A percentile compares a stretch with the other conserved stretches of the same genome.
Evolutionary conservation across 2,329 filamentous ascomycete species (phyloP).

Genomic region (Leptographium wingfieldii): DNA sequence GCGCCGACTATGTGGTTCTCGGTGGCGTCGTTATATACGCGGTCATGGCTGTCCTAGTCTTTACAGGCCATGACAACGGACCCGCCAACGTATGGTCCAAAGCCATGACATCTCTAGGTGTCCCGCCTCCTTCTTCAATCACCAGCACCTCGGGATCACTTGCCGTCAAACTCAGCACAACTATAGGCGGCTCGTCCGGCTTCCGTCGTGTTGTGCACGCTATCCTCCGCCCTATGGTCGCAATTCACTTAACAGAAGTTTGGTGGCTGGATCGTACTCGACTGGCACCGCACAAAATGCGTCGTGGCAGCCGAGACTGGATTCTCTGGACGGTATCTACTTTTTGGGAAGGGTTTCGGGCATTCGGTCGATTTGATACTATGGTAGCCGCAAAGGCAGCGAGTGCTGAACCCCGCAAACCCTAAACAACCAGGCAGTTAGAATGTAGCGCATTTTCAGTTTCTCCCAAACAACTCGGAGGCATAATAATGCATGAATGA

Average conservation of each 20-base stretch:
- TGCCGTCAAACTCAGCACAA: background rate
- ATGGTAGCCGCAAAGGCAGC: background rate
- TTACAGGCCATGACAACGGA: constrained; percentile 34
- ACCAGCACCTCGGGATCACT: constrained; percentile 6
- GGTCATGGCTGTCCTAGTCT: constrained; percentile 32
- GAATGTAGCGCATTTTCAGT: too few species aligned
- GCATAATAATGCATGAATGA: too few species aligned
- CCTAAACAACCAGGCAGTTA: too few species aligned
- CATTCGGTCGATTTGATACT: constrained; percentile 37
- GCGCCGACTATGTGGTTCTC: constrained; percentile 40
- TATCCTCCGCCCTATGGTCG: constrained; percentile 46
- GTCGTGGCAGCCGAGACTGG: constrained; percentile 35
- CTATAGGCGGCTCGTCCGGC: constrained; percentile 25
- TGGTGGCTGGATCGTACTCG: constrained; percentile 35
- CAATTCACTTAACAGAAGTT: constrained; percentile 55
- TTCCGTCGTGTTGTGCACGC: constrained; percentile 46
- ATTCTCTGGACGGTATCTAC: constrained; percentile 38
- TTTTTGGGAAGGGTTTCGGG: constrained; percentile 40
- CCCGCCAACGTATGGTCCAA: constrained; percentile 34
- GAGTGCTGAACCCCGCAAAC: background rate
- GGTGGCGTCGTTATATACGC: constrained; percentile 41
- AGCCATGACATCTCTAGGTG: background rate
- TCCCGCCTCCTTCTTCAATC: background rate
- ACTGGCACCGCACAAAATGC: constrained; percentile 35
- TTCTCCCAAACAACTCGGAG: too few species aligned